A percentile compares a stretch with the other conserved stretches of the same genome.
Conservation (phyloP, 371 early-diverging fungal genomes). For the Mucor sp. region DNA sequence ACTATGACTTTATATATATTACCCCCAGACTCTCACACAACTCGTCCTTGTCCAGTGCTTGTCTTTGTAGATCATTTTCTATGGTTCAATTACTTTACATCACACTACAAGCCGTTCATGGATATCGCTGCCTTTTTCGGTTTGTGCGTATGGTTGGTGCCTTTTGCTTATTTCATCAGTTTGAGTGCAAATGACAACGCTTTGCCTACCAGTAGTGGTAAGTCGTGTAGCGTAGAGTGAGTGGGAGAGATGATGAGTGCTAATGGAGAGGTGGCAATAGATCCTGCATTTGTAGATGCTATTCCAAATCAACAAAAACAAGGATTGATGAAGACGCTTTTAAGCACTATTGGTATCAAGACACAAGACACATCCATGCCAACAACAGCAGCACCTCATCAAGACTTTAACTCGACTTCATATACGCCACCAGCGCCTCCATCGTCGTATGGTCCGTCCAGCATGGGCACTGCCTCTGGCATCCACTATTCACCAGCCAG, state of each 20-base stretch:
- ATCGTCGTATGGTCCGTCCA: background rate
- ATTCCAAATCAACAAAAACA: slow-evolving; percentile 23
- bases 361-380: slow-evolving; percentile 17
- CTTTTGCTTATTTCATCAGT: slow-evolving; percentile 86
- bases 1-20: too few species aligned
- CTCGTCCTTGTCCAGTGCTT: slow-evolving; percentile 52
- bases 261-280: background rate
- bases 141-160: slow-evolving; percentile 85
- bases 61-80: slow-evolving; percentile 80
- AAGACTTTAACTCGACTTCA: background rate
- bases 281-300: slow-evolving; percentile 18
- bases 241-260: background rate
- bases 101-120: slow-evolving; percentile 65
- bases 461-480: slow-evolving; percentile 9
- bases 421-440: background rate
- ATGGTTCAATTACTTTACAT: slow-evolving; percentile 86
- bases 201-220: slow-evolving; percentile 64
- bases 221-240: background rate
- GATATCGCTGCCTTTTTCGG: slow-evolving; percentile 89
- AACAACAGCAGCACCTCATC: background rate
- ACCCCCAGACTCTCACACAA: background rate
- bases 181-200: slow-evolving; percentile 86
- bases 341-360: slow-evolving; percentile 20
- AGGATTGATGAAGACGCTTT: slow-evolving; percentile 21
- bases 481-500: slow-evolving; percentile 12